Conservation (phyloP, 2,329 filamentous ascomycete species). For the Parasarocladium wereldwijsianum region DNA sequence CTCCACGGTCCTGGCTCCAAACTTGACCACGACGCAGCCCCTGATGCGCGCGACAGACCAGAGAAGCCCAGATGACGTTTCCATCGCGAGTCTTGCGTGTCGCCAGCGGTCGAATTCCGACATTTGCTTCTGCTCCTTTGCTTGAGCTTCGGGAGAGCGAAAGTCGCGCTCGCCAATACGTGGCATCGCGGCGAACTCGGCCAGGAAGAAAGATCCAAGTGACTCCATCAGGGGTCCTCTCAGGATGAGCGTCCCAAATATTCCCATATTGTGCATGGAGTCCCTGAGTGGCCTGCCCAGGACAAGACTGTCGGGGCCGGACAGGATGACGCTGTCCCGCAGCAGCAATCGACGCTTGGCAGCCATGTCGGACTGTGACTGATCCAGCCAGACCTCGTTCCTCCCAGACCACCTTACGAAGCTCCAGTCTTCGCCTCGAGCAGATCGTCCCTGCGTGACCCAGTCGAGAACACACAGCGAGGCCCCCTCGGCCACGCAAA, state of each 20-base stretch:
- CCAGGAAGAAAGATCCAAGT: constrained; percentile 60
- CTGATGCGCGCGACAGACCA: constrained; percentile 75
- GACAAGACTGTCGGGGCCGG: constrained; percentile 31
- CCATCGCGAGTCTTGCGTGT: constrained; percentile 36
- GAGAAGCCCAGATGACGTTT: constrained; percentile 46
- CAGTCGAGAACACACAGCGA: constrained; percentile 80
- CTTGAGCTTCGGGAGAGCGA: constrained; percentile 35
- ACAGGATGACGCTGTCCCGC: constrained; percentile 71
- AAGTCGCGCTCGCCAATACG: constrained; percentile 76
- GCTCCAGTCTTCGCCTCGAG: constrained; percentile 80
- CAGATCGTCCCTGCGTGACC: constrained; percentile 78
- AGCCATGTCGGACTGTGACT: constrained; percentile 12
- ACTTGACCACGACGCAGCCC: constrained; percentile 82
- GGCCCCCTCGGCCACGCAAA: constrained; percentile 41
- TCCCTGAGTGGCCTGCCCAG: constrained; percentile 29
- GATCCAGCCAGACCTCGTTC: constrained; percentile 66
- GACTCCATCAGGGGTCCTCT: constrained; percentile 54
- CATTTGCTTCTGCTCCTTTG: constrained; percentile 17
- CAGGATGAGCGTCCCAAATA: constrained; percentile 77
- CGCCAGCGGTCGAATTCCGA: constrained; percentile 39
- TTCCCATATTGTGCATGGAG: constrained; percentile 59
- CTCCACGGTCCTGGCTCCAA: constrained; percentile 71
- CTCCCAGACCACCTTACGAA: constrained; percentile 65
- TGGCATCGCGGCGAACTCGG: constrained; percentile 64
- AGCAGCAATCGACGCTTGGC: constrained; percentile 49